Conservation (phyloP, 352 stramenopile species). For the Phytophthora litchii region DNA sequence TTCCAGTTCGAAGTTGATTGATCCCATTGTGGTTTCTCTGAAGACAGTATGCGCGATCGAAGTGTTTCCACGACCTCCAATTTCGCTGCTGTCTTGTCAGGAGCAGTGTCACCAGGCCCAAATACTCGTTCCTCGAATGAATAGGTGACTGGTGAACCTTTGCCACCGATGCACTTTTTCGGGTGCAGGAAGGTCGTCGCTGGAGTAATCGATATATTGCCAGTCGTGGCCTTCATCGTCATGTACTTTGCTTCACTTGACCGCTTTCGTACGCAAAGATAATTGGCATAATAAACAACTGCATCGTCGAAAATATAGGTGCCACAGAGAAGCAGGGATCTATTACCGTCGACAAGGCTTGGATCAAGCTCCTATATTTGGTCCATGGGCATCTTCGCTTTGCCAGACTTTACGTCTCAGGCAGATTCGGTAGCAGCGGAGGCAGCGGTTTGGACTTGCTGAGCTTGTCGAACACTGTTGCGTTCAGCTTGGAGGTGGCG, state of each 20-base stretch:
- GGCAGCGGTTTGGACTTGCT: conserved; percentile 28
- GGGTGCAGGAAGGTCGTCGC: conserved; percentile 34
- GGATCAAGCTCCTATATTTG: conserved; percentile 32
- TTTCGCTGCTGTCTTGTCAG: conserved; percentile 63
- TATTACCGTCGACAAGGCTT: conserved; percentile 36
- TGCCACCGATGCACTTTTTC: conserved; percentile 72
- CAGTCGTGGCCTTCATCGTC: conserved; percentile 10
- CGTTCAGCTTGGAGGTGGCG: conserved; percentile 83
- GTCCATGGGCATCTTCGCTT: conserved; percentile 1
- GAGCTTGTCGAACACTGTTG: conserved; percentile 51
- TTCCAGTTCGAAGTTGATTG: conserved; percentile 72
- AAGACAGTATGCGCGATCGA: conserved; percentile 62
- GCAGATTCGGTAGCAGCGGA: conserved; percentile 31
- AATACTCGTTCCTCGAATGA: conserved; percentile 79
- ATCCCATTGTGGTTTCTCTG: conserved; percentile 66
- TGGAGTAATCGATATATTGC: conserved; percentile 1
- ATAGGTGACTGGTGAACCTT: conserved; percentile 69
- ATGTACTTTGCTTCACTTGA: background rate
- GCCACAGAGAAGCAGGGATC: conserved; percentile 15
- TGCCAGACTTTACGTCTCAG: conserved; percentile 7
- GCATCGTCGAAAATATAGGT: conserved; percentile 13
- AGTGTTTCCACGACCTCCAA: conserved; percentile 64
- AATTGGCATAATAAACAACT: conserved; percentile 3
- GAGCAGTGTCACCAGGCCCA: conserved; percentile 58
- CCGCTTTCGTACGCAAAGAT: background rate